phyloP scores from a whole-genome alignment of 2,329 filamentous ascomycete genomes.

The Sporothrix schenckii region DNA sequence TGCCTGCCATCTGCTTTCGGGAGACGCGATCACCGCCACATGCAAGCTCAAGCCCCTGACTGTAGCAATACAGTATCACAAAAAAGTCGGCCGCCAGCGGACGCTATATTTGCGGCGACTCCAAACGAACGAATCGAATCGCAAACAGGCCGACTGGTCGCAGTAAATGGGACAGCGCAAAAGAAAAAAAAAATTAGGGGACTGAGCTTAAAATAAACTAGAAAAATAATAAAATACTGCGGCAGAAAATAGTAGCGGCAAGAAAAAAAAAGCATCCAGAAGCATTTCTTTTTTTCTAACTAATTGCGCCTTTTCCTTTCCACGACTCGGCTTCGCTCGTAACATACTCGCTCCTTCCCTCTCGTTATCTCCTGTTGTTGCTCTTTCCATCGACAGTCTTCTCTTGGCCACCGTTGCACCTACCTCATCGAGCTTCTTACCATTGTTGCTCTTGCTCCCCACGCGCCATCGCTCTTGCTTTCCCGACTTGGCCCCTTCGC shows the following conservation, averaged over 20 bases:
- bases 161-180: neutral
- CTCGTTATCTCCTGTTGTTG: constrained; percentile 16
- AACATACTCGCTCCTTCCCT: constrained; percentile 18
- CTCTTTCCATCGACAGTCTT: constrained; percentile 16
- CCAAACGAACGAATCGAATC: constrained; percentile 28
- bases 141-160: constrained; percentile 1
- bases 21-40: neutral
- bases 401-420: neutral
- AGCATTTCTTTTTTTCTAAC: constrained; percentile 22
- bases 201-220: constrained; percentile 20
- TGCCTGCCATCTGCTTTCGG: neutral
- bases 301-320: constrained; percentile 27
- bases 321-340: neutral
- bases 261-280: constrained; percentile 10
- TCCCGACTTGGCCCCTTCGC: constrained; percentile 21
- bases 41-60: constrained; percentile 4
- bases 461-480: constrained; percentile 15
- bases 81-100: constrained; percentile 21
- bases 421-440: neutral
- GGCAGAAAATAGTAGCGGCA: constrained; percentile 27
- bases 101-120: constrained; percentile 8
- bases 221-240: neutral
- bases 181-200: constrained; percentile 13
- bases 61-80: constrained; percentile 12
- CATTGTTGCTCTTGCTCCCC: neutral